These are phyloP conservation scores for Rhizophora mangle DNA, from an alignment of 345 rosid genomes.

Conservation along the genomic window DNA sequence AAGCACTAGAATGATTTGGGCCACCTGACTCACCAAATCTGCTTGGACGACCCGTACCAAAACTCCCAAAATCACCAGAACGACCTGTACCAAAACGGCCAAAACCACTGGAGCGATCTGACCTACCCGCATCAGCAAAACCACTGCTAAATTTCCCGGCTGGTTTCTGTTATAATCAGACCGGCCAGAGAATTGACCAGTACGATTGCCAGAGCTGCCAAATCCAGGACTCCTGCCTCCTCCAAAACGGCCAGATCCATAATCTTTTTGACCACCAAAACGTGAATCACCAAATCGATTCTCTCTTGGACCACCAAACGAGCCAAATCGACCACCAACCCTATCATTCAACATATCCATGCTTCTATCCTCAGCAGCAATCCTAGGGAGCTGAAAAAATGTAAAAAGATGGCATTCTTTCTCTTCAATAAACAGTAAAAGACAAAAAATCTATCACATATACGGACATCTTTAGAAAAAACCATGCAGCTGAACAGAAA, in stretches of 20 bases:
- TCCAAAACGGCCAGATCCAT: conserved; percentile 34
- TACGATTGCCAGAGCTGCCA: conserved; percentile 13
- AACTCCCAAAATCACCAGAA: conserved; percentile 44
- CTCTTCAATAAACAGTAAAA: background rate
- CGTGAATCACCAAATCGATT: conserved; percentile 14
- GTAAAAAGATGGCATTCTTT: background rate
- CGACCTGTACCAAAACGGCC: conserved; percentile 39
- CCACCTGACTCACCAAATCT: conserved; percentile 26
- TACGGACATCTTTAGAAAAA: background rate
- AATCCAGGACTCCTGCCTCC: conserved; percentile 24
- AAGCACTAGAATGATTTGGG: conserved; percentile 34
- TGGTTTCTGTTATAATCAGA: conserved; percentile 9
- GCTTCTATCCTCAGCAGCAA: conserved; percentile 48
- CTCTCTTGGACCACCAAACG: background rate
- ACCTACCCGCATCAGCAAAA: too few relatives aligned
- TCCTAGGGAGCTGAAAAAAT: conserved; percentile 62
- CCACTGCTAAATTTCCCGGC: conserved; percentile 37
- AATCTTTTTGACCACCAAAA: conserved; percentile 35
- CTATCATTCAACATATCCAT: conserved; percentile 40
- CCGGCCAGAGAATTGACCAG: conserved; percentile 14
- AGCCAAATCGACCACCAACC: conserved; percentile 36
- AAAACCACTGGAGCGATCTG: conserved; percentile 34
- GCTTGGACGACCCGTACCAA: conserved; percentile 25
- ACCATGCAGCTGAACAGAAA: background rate
- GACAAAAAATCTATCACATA: background rate